Conservation (phyloP, 2,329 filamentous ascomycete genomes). For the Xylariales sp. region DNA sequence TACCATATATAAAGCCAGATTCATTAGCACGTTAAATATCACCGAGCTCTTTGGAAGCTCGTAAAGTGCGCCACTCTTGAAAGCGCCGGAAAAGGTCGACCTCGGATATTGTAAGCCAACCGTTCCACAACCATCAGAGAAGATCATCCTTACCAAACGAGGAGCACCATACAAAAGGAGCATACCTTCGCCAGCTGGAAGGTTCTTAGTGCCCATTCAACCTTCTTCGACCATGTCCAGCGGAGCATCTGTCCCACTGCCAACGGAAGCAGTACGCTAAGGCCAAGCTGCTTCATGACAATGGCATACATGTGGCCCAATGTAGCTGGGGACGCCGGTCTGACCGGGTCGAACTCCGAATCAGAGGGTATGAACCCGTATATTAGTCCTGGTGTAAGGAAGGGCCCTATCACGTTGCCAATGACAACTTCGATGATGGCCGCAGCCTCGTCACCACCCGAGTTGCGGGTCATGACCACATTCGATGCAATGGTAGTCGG, state of each 20-base stretch:
- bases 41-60: conserved; percentile 55
- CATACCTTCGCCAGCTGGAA: conserved; percentile 49
- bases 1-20: conserved; percentile 57
- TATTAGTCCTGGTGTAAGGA: conserved; percentile 60
- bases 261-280: conserved; percentile 63
- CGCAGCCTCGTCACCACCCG: conserved; percentile 62
- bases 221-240: conserved; percentile 43
- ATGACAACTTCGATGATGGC: conserved; percentile 65
- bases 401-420: conserved; percentile 65
- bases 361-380: conserved; percentile 53
- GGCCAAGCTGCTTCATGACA: conserved; percentile 64
- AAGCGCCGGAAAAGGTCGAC: conserved; percentile 64
- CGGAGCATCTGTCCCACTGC: conserved; percentile 57
- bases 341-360: conserved; percentile 51
- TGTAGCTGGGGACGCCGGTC: conserved; percentile 46
- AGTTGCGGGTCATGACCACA: conserved; percentile 66
- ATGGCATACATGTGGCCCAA: conserved; percentile 59
- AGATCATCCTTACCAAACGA: conserved; percentile 47
- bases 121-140: too few relatives aligned
- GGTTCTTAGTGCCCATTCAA: conserved; percentile 47
- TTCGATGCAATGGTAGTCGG: conserved; percentile 71
- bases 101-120: too few relatives aligned
- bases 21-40: conserved; percentile 63
- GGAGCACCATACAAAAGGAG: conserved; percentile 40
- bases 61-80: conserved; percentile 58